Conservation (phyloP, 116 monocot genomes). For the Trichopus zeylanicus region DNA sequence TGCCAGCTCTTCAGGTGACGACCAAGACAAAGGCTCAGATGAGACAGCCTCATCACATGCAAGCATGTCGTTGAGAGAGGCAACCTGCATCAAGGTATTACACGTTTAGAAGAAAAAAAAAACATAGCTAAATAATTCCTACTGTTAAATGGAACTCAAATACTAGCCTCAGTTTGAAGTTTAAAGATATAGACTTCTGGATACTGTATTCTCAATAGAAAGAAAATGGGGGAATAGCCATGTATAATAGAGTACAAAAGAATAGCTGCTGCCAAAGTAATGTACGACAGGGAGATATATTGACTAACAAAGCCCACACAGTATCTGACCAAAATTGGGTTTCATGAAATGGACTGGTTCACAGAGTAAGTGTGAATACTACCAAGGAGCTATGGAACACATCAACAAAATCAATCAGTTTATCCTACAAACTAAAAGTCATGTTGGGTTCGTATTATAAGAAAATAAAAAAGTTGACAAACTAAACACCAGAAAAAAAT, state of each 20-base stretch:
- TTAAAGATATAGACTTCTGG: neutral
- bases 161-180: neutral
- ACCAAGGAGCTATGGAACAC: no score
- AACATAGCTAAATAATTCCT: no score
- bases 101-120: no score
- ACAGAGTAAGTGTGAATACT: no score
- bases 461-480: neutral
- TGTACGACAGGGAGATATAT: no score
- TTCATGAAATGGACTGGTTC: no score
- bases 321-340: no score
- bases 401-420: no score
- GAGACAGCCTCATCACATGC: constrained; percentile 88
- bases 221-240: neutral
- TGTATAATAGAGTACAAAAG: neutral
- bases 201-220: neutral
- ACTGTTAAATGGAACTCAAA: neutral
- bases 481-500: neutral
- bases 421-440: neutral
- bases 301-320: no score
- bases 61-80: constrained; percentile 81
- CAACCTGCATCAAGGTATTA: constrained; percentile 34
- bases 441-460: no score
- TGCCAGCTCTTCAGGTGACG: constrained; percentile 59
- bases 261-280: neutral
- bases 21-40: constrained; percentile 68